phyloP scores from a whole-genome alignment of 164 flowering plant species.

The Sedum album region DNA sequence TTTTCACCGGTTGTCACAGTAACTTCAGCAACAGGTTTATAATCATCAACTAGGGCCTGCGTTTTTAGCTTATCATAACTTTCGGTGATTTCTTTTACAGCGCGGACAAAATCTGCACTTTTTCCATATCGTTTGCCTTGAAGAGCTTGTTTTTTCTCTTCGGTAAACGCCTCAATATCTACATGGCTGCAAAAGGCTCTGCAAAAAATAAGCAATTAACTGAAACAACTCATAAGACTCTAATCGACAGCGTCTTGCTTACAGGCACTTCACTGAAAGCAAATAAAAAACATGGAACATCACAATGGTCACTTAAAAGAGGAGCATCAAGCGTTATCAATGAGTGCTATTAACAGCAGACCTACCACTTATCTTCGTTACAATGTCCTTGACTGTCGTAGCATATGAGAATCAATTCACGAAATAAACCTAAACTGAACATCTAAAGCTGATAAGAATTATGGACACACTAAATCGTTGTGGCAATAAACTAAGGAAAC shows the following conservation, averaged over 20 bases:
- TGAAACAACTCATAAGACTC: not conserved
- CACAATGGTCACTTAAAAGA: not conserved
- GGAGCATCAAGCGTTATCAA: too few relatives aligned
- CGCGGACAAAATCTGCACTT: constrained; percentile 93
- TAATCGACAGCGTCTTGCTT: not conserved
- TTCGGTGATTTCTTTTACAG: constrained; percentile 82
- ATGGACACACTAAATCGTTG: not conserved
- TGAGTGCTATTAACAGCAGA: not conserved
- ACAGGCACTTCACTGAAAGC: not conserved
- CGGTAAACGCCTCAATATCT: constrained; percentile 95
- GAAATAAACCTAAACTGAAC: not conserved
- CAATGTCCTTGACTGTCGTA: not conserved
- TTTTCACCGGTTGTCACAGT: constrained; percentile 29
- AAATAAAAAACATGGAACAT: not conserved
- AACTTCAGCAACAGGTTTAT: constrained; percentile 29
- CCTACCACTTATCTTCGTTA: not conserved
- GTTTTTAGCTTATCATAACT: constrained; percentile 64
- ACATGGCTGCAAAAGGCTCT: constrained; percentile 95
- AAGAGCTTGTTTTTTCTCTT: constrained; percentile 78
- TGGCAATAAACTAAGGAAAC: not conserved
- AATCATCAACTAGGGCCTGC: constrained; percentile 29
- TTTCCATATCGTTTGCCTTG: constrained; percentile 69
- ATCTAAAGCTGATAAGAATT: not conserved
- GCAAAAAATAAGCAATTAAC: constrained; percentile 12
- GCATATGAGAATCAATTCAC: not conserved